Evolutionary conservation across 352 stramenopile genomes (phyloP), one percentile per base, ranked within the genome.

Genomic region (Globisporangium nagaii): DNA sequence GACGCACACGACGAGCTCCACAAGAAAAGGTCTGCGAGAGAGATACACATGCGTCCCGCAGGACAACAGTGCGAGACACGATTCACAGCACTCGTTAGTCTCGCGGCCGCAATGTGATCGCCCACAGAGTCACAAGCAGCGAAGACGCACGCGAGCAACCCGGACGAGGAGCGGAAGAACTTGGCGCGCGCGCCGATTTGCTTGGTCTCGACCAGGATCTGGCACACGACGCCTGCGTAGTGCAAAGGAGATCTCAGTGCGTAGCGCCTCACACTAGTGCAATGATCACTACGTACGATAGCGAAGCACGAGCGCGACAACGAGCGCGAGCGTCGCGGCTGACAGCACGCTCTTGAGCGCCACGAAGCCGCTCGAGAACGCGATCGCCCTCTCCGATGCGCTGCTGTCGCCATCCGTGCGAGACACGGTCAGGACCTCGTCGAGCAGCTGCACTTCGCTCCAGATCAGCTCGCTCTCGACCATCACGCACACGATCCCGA

Each of bases 401-500:
- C 5, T n/a, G 5, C 10, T 15, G 20, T 19, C 24, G 20, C 2
- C 30, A 25, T 2, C 15, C 9, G 28, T 28, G 11, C 11, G 25
- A 27, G 35, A 12, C 15, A 12, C 7, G 4, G 17, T 4, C 13
- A 54, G 8, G 8, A 45, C 8, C 9, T 41, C 20, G 1, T 12
- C 31, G 22, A 63, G 45, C 6, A 54, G 36, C 10, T 65, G 61
- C 46, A 73, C 22, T 32, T 76, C 62, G n/a, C 48, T 53, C 60
- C 75, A 80, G 19, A 84, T 57, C 13, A 79, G 46, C 44, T 86
- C 75, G 41, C 75, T 79, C 50, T 86, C 75, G 27, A 77, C 50
- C 54, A 66, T 65, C n/a, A 63, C 75, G 43, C 62, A 69, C 28
- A 65, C 11, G 19, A 84, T 70, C 42, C 59, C 62, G 11, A 73